Evolutionary conservation across 371 early-diverging fungal species (phyloP).

Genomic region (Lichtheimia corymbifera): DNA sequence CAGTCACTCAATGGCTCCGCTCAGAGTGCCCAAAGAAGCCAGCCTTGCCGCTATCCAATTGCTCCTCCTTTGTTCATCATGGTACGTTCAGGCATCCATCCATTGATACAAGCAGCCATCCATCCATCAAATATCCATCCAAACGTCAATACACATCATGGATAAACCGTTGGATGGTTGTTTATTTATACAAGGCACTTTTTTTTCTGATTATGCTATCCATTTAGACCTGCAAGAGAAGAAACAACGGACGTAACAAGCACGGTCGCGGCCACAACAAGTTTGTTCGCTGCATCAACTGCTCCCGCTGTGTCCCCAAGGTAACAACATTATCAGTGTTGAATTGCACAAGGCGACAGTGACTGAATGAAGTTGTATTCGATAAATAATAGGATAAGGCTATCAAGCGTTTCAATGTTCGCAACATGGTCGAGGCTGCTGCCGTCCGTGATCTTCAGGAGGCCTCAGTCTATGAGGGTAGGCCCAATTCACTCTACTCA

Average conservation of each 20-base stretch:
- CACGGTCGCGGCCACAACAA: slow-evolving; percentile 96
- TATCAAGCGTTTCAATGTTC: slow-evolving; percentile 96
- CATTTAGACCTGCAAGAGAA: slow-evolving; percentile 88
- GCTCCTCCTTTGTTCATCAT: slow-evolving; percentile 3
- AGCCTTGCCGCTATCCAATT: not conserved
- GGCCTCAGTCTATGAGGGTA: slow-evolving; percentile 92
- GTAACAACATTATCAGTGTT: slow-evolving; percentile 14
- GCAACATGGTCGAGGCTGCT: slow-evolving; percentile 97
- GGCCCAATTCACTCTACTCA: not conserved
- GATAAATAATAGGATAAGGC: slow-evolving; percentile 86
- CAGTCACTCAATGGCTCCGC: not conserved
- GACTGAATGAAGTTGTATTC: not conserved
- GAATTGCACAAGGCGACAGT: not conserved
- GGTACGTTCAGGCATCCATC: slow-evolving; percentile 4
- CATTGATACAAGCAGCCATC: slow-evolving; percentile 1
- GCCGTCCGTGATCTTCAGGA: slow-evolving; percentile 94
- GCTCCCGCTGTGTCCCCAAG: slow-evolving; percentile 95
- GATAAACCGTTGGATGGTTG: not conserved
- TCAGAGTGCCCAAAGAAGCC: not conserved
- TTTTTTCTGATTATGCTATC: slow-evolving; percentile 1
- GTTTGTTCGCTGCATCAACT: slow-evolving; percentile 97
- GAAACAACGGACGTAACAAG: slow-evolving; percentile 98
- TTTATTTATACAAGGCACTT: not conserved
- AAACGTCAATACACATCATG: not conserved
- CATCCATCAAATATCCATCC: slow-evolving; percentile 1